These are phyloP conservation scores for Aristolochia fimbriata DNA, from an alignment of 164 flowering plant genomes.

Conservation along the genomic window DNA sequence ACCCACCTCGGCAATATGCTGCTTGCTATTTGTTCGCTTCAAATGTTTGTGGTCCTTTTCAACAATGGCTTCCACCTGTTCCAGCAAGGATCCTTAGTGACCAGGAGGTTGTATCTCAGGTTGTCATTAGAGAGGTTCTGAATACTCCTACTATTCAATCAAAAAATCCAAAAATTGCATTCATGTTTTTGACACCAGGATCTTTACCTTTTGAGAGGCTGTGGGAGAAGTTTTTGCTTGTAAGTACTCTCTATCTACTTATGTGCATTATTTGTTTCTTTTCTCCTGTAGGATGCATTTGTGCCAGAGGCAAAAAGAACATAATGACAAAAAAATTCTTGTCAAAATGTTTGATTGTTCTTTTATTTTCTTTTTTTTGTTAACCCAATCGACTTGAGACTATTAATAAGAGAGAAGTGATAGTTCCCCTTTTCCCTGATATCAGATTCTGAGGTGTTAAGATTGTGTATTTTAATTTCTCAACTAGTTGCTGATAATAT, in stretches of 20 bases:
- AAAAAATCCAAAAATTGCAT: conserved; percentile 69
- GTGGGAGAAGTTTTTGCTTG: conserved; percentile 85
- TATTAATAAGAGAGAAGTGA: no score
- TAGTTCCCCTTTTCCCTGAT: no score
- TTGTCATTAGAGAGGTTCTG: conserved; percentile 60
- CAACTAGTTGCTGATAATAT: no score
- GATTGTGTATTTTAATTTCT: no score
- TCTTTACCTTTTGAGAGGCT: conserved; percentile 84
- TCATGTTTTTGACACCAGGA: conserved; percentile 81
- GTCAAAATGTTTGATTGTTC: no score
- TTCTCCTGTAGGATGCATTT: background rate
- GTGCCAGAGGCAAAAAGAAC: no score
- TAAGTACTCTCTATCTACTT: conserved; percentile 20
- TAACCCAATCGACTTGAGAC: no score
- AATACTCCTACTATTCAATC: conserved; percentile 33
- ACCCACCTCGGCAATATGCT: conserved; percentile 51
- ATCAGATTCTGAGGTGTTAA: no score
- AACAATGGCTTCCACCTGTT: conserved; percentile 73
- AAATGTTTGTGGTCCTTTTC: conserved; percentile 44
- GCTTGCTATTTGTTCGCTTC: conserved; percentile 69
- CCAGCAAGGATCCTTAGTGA: conserved; percentile 68
- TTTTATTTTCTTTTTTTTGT: no score
- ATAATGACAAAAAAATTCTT: no score
- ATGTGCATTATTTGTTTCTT: background rate
- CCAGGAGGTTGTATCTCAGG: conserved; percentile 75